Percentiles rank a stretch among this genome's conserved stretches.
phyloP scores from a whole-genome alignment of 2,329 filamentous ascomycete species.

The Botryotinia convoluta region DNA sequence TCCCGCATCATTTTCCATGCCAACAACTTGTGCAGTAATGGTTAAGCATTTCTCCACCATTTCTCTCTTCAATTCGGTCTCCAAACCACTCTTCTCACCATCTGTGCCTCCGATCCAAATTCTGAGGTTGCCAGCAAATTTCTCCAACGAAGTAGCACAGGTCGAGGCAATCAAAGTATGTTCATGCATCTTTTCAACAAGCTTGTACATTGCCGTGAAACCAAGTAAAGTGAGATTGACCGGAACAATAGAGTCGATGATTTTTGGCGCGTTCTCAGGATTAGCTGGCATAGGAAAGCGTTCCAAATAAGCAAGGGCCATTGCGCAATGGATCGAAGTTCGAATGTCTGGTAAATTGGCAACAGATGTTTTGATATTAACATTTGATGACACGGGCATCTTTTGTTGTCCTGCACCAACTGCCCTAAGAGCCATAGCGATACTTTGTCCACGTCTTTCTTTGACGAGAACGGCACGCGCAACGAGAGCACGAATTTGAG shows the following conservation, averaged over 20 bases:
- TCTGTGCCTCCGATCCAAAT: conserved; percentile 58
- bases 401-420: conserved; percentile 43
- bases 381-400: conserved; percentile 40
- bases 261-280: conserved; percentile 45
- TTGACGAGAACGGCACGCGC: conserved; percentile 56
- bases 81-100: conserved; percentile 52
- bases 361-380: conserved; percentile 47
- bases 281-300: conserved; percentile 44
- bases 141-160: conserved; percentile 52
- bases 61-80: conserved; percentile 49
- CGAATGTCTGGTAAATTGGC: conserved; percentile 51
- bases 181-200: conserved; percentile 53
- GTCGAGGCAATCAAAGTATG: conserved; percentile 49
- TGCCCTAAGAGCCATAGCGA: conserved; percentile 54
- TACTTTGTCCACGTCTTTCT: conserved; percentile 54
- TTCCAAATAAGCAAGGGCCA: conserved; percentile 58
- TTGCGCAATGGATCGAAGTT: conserved; percentile 58
- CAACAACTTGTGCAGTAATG: conserved; percentile 55
- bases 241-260: conserved; percentile 51
- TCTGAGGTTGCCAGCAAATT: conserved; percentile 55
- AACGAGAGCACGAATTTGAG: conserved; percentile 59
- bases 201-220: conserved; percentile 56
- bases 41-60: conserved; percentile 56
- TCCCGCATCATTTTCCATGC: conserved; percentile 60
- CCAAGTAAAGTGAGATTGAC: conserved; percentile 50